Base-by-base conservation (phyloP, 768 basidiomycete genomes). In the Suillus spraguei region DNA sequence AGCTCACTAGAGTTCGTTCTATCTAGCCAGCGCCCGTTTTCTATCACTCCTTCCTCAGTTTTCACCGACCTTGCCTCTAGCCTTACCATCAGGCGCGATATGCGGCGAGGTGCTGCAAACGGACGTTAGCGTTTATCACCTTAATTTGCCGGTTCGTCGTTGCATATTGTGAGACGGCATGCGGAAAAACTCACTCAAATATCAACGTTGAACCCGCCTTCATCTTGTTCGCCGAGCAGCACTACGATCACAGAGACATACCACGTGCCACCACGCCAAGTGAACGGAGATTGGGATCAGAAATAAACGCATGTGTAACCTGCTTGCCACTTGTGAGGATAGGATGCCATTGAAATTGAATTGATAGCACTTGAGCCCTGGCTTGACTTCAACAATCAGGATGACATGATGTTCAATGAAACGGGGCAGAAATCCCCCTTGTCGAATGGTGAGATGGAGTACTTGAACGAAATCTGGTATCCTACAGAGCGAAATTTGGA, bases 171-270 rank as follows among this genome's bases (percentile, higher is more conserved):
- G 10, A 24, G 35, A 53, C 5, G 32, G 11, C 10, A 10, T 13
- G 10, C 20, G 5, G 32, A n/a, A 8, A 32, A 2, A 78, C 86
- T 72, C 60, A 88, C 87, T 80, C 78, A 60, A 85, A 85, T 58
- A 84, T 81, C 6, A 88, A 68, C 60, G n/a, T n/a, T n/a, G n/a
- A 88, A 68, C 60, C 83, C 82, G 1, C 76, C 70, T 2, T 85
- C 73, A 72, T 71, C 55, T 67, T 64, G 65, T 66, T 82, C 35
- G 77, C 79, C 79, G 28, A 86, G 72, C 0, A 78, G 70, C 1
- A 80, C 78, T 4, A 78, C 66, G 38, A 87, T 78, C 14, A 70
- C 70, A 6, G 63, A 67, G 32, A 69, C 64, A 41, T 65, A 73
- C 0, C 9, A 11, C n/a, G 55, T 3, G 50, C 55, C 53, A 60